A percentile compares a stretch with the other conserved stretches of the same genome.
These are phyloP conservation scores for Salix purpurea DNA, from an alignment of 345 rosid genomes.

Conservation along the genomic window DNA sequence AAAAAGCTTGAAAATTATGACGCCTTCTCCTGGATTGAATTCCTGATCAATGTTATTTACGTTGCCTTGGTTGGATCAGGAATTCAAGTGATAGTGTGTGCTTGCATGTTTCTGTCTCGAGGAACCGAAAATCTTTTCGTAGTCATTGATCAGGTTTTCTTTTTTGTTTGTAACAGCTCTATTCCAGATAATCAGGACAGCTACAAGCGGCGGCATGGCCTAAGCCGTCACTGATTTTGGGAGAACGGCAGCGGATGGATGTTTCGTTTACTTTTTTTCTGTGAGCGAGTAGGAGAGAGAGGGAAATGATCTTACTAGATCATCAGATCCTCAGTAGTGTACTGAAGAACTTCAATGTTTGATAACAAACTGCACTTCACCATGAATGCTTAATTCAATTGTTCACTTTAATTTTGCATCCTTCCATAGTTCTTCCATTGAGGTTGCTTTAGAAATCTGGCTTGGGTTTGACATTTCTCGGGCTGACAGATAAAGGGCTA, in stretches of 20 bases:
- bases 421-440: neutral
- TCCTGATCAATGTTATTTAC: neutral
- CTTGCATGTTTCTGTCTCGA: too few relatives aligned
- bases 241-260: conserved; percentile 58
- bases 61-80: neutral
- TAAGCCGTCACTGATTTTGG: neutral
- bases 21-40: neutral
- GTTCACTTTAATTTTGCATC: neutral
- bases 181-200: conserved; percentile 93
- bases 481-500: neutral
- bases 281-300: neutral
- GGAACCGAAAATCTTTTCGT: neutral
- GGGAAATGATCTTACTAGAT: neutral
- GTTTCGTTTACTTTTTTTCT: neutral
- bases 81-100: too few relatives aligned
- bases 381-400: neutral
- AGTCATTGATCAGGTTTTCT: neutral
- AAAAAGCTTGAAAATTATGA: neutral
- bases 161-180: conserved; percentile 53
- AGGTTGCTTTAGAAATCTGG: neutral
- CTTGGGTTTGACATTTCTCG: neutral
- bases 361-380: neutral
- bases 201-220: conserved; percentile 37
- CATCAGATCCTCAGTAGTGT: neutral
- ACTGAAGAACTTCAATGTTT: neutral